Evolutionary conservation across 2,329 filamentous ascomycete genomes (phyloP).

Genomic region (Incumbomyces delicatus): DNA sequence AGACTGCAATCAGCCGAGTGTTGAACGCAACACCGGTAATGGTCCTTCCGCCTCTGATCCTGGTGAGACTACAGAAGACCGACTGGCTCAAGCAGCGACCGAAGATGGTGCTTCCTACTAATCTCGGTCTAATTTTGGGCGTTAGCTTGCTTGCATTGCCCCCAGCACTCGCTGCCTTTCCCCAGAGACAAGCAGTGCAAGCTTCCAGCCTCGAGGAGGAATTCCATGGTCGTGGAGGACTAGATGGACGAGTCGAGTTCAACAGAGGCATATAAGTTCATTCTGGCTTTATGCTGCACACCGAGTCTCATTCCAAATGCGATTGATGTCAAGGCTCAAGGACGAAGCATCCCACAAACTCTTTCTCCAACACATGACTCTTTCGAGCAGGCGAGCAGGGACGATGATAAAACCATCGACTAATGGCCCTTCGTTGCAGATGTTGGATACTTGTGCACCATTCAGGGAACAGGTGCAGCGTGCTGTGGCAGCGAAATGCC

Average conservation of each 20-base stretch:
- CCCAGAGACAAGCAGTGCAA: constrained; percentile 73
- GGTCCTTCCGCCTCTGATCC: constrained; percentile 79
- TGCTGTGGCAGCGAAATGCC: too few relatives aligned
- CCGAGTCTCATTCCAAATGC: too few relatives aligned
- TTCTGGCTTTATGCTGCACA: too few relatives aligned
- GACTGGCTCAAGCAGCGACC: constrained; percentile 73
- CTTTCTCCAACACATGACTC: too few relatives aligned
- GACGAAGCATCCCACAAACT: too few relatives aligned
- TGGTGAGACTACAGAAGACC: constrained; percentile 75
- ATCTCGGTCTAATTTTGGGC: constrained; percentile 73
- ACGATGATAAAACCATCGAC: too few relatives aligned
- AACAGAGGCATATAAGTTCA: constrained; percentile 70
- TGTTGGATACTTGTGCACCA: too few relatives aligned
- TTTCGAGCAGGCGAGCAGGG: too few relatives aligned
- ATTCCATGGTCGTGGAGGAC: constrained; percentile 72
- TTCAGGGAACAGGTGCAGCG: too few relatives aligned
- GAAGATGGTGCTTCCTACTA: constrained; percentile 67
- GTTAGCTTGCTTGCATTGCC: constrained; percentile 85
- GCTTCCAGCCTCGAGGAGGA: constrained; percentile 71
- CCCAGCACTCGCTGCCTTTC: constrained; percentile 82
- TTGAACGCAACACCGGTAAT: constrained; percentile 95
- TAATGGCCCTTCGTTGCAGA: too few relatives aligned
- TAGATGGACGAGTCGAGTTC: constrained; percentile 78
- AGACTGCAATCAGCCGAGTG: constrained; percentile 85
- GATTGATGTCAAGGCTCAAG: too few relatives aligned